phyloP scores from a whole-genome alignment of 2,329 filamentous ascomycete species.

The Colletotrichum noveboracense region DNA sequence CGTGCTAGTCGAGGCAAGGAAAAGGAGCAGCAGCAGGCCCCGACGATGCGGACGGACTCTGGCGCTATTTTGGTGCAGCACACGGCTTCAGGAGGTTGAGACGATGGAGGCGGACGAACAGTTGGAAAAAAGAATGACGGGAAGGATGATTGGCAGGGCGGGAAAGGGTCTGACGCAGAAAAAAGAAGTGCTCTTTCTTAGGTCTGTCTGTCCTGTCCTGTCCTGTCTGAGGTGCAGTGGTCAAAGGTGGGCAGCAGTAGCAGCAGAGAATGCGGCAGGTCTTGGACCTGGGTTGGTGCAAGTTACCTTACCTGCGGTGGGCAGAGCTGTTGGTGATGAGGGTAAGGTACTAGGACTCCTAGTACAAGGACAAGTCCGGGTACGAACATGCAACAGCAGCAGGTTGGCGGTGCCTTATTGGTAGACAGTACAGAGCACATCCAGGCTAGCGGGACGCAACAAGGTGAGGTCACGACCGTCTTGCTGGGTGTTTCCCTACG shows the following conservation, averaged over 20 bases:
- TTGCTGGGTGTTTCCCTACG: not conserved
- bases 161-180: constrained; percentile 14
- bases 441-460: not conserved
- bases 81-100: constrained; percentile 19
- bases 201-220: not conserved
- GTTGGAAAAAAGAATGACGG: constrained; percentile 3
- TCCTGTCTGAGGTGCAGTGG: not conserved
- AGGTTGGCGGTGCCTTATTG: not conserved
- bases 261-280: not conserved
- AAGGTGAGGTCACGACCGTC: not conserved
- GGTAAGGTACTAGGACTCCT: not conserved
- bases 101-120: constrained; percentile 4
- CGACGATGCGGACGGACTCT: constrained; percentile 8
- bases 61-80: constrained; percentile 17
- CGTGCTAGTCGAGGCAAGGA: not conserved
- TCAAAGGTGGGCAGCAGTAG: not conserved
- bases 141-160: constrained; percentile 21
- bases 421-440: not conserved
- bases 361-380: not conserved
- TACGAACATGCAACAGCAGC: not conserved
- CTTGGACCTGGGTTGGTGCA: not conserved
- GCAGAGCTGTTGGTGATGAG: constrained; percentile 1
- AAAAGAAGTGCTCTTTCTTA: not conserved
- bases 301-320: not conserved
- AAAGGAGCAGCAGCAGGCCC: not conserved